Evolutionary conservation across 2,329 filamentous ascomycete genomes (phyloP).

Genomic region (Colletotrichum aenigma): DNA sequence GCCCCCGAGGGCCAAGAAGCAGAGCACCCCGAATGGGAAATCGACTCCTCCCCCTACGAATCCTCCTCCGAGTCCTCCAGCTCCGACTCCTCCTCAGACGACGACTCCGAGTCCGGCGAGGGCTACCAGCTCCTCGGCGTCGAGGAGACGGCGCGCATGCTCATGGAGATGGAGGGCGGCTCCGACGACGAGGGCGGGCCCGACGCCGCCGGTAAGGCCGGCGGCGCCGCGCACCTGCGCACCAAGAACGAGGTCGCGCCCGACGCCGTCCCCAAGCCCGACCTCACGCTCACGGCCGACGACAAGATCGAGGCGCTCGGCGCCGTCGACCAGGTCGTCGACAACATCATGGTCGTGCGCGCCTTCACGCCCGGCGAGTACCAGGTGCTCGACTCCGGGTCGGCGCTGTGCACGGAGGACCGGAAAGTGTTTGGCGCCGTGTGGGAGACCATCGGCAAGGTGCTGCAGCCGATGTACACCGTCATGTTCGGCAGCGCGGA

Average conservation of each 20-base stretch:
- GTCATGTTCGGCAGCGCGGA: conserved; percentile 74
- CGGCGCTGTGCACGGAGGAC: conserved; percentile 79
- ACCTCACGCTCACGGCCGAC: conserved; percentile 76
- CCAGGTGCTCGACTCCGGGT: conserved; percentile 82
- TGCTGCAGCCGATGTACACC: conserved; percentile 85
- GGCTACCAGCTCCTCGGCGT: conserved; percentile 76
- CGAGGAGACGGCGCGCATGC: conserved; percentile 80
- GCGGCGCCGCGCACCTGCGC: conserved; percentile 58
- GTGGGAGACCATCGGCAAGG: conserved; percentile 84
- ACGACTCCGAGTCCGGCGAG: conserved; percentile 57
- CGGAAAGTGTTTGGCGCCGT: conserved; percentile 80
- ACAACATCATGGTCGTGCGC: conserved; percentile 78
- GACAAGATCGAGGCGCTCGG: conserved; percentile 82
- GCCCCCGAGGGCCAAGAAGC: conserved; percentile 20
- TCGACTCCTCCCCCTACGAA: conserved; percentile 77
- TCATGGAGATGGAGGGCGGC: conserved; percentile 83
- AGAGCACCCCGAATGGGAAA: conserved; percentile 80
- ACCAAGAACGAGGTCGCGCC: conserved; percentile 82
- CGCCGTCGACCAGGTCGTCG: conserved; percentile 75
- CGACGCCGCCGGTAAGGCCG: conserved; percentile 36
- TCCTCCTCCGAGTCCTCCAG: conserved; percentile 72
- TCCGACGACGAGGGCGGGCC: conserved; percentile 74
- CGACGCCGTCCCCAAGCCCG: conserved; percentile 71
- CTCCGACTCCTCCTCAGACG: conserved; percentile 61
- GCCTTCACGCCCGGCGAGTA: conserved; percentile 81